Evolutionary conservation across 202 grass and related monocot genomes (phyloP), one percentile per base, ranked within the genome.

Genomic region (Setaria viridis): DNA sequence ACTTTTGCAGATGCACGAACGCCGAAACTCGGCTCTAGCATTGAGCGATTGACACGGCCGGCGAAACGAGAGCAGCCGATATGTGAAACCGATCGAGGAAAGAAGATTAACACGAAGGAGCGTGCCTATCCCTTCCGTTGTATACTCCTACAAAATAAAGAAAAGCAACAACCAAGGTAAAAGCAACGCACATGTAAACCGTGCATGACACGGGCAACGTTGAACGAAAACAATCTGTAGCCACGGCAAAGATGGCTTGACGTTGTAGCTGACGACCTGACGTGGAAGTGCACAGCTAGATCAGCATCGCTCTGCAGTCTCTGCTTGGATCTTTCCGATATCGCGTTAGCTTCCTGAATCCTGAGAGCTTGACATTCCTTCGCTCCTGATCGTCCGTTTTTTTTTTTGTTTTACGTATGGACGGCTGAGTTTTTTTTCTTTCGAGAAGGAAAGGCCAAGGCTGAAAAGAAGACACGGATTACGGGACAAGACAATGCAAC

Each of bases 401-500:
- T 25, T 25, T 25, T 25, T 25, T 25, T 25, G 25, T 63, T 63
- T 5, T 1, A 59, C 30, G 6, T 32, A 64, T 64, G 76, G 68
- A 66, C 77, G 68, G 67, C 21, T 13, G 7, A 30, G 7, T 14
- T 51, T 64, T 33, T 63, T 63, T 57, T 11, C 20, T 42, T 11
- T 57, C 21, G 49, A 55, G 32, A 45, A 56, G n/a, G 20, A 75
- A 75, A 6, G 48, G 48, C 5, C 1, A 55, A 56, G 43, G 4
- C 35, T 34, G 5, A 76, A 29, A 51, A 16, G 1, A 10, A 19
- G 29, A 37, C 56, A 53, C 0, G 33, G 54, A 33, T 46, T 5
- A 70, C 51, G 14, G 21, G 79, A 81, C 67, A 82, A 71, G 51
- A 7, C 19, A 41, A 39, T 12, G 48, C 33, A 64, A 75, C 81